Evolutionary conservation across 331 rosid genomes (phyloP).

Genomic region (Quercus phellos): DNA sequence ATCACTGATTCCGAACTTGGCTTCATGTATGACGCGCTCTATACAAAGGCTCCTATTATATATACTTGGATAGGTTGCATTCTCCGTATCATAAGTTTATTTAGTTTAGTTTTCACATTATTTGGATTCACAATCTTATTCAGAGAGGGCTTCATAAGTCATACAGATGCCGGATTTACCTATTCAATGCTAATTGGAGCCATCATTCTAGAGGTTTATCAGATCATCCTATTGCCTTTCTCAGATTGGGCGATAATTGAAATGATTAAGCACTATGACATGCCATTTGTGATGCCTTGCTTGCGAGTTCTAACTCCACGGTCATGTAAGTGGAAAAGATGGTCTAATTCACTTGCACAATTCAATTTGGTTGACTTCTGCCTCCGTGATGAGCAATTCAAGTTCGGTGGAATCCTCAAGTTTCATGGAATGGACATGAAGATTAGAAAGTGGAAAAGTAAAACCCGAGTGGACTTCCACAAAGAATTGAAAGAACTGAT

Average conservation of each 20-base stretch:
- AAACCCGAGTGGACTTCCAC: constrained; percentile 19
- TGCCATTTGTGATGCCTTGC: constrained; percentile 29
- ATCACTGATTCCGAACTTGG: constrained; percentile 57
- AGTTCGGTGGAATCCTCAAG: constrained; percentile 29
- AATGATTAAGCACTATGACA: constrained; percentile 38
- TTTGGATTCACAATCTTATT: constrained; percentile 34
- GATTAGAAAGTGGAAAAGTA: constrained; percentile 23
- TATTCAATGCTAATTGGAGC: constrained; percentile 36
- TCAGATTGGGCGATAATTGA: constrained; percentile 65
- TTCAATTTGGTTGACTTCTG: constrained; percentile 54
- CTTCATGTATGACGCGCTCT: constrained; percentile 69
- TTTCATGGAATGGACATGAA: constrained; percentile 30
- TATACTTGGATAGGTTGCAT: constrained; percentile 43
- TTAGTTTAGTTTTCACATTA: constrained; percentile 28
- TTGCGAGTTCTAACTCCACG: constrained; percentile 36
- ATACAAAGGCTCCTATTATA: constrained; percentile 56
- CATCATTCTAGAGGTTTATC: constrained; percentile 48
- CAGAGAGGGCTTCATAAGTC: constrained; percentile 2
- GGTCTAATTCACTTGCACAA: constrained; percentile 53
- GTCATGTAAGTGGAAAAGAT: constrained; percentile 46
- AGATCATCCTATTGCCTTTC: constrained; percentile 48
- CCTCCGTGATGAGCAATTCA: constrained; percentile 37
- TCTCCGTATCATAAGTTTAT: constrained; percentile 40
- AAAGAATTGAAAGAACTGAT: constrained; percentile 35
- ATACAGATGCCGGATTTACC: constrained; percentile 28